Evolutionary conservation across 495 filamentous ascomycete genomes (phyloP), one percentile per base, ranked within the genome.

Genomic region (Penicillium chermesinum): DNA sequence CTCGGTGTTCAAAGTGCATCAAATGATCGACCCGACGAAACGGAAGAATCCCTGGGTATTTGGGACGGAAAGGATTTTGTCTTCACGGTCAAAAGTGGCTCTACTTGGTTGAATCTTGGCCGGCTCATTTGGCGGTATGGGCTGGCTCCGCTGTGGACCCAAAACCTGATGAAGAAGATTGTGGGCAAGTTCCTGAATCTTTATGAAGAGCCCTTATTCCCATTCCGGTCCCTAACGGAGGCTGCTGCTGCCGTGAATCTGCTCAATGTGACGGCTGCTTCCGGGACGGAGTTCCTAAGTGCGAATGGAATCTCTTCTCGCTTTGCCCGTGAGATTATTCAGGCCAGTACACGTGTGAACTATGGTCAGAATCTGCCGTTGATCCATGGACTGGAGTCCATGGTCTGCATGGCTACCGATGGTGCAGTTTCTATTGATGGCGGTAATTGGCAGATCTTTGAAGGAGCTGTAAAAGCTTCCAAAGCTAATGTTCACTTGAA

Each of bases 391-490:
- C 64, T 99, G 8, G 89, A 91, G 53, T 82, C 90, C 0, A 91
- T 96, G 85, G 93, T 96, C 13, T 85, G 88, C 60, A 88, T 97
- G 88, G 87, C 91, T 1, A 83, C 89, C 0, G 86, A 93, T 41
- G 88, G 89, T 4, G 88, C 91, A 0, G 80, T 90, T 55, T 67
- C 83, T 4, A 77, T 98, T 6, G 67, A 80, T 7, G 90, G 91
- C 2, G 93, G 93, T 2, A 99, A 99, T 57, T 99, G 90, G 91
- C 84, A 81, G 61, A 96, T 97, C 35, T 99, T 99, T 58, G 77
- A 81, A 1, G 72, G 78, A 7, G 96, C 95, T 87, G 67, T 89
- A 9, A 72, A 82, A 30, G 66, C 72, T 3, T 80, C 88, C 7
- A 63, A 70, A 1, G 85, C 86, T 1, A 62, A 75, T 5, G 44